Evolutionary conservation across 176 grass and related monocot species (phyloP).

Genomic region (Paspalum vaginatum): DNA sequence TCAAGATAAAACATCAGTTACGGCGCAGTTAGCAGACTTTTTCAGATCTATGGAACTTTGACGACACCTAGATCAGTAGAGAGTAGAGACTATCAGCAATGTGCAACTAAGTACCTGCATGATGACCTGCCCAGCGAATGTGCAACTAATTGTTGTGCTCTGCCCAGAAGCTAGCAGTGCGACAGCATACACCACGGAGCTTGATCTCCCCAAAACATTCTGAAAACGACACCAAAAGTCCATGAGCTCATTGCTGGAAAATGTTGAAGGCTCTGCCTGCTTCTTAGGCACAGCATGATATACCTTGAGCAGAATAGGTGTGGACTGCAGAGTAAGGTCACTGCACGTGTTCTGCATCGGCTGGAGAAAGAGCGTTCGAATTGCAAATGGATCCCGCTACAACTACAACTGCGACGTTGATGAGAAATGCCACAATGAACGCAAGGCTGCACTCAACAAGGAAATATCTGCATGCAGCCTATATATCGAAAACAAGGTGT

Average conservation of each 20-base stretch:
- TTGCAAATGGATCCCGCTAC: conserved; percentile 52
- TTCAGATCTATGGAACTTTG: not conserved
- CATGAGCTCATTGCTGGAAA: not conserved
- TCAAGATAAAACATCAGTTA: no score
- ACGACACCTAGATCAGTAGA: not conserved
- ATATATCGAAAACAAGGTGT: conserved; percentile 12
- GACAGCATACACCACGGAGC: conserved; percentile 69
- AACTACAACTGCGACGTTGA: conserved; percentile 57
- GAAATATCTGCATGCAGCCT: conserved; percentile 68
- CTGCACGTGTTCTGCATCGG: conserved; percentile 31
- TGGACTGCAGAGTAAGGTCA: conserved; percentile 58
- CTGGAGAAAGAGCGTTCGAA: conserved; percentile 31
- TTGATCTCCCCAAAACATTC: conserved; percentile 71
- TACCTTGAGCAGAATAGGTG: conserved; percentile 64
- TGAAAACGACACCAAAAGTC: conserved; percentile 18
- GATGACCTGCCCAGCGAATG: conserved; percentile 87
- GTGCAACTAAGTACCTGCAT: conserved; percentile 53
- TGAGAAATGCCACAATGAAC: conserved; percentile 63
- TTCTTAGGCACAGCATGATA: not conserved
- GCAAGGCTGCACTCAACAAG: conserved; percentile 59
- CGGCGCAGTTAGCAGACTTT: no score
- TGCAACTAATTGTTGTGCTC: conserved; percentile 88
- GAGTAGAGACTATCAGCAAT: no score
- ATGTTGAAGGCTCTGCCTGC: no score
- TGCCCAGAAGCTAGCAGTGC: conserved; percentile 87